phyloP scores from a whole-genome alignment of 176 grass and related monocot genomes.

The Guadua angustifolia region DNA sequence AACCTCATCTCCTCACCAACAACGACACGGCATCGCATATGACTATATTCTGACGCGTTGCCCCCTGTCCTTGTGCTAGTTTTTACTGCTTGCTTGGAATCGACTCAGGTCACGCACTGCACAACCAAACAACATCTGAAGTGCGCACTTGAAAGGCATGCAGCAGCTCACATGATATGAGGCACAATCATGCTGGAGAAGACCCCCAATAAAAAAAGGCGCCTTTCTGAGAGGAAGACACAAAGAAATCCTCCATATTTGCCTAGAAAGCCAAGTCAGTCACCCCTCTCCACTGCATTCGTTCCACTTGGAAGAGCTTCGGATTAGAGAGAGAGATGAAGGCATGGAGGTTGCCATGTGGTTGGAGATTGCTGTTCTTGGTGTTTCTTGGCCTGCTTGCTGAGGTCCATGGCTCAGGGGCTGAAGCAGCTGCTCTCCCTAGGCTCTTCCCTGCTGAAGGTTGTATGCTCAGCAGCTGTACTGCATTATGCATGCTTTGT shows the following conservation, averaged over 20 bases:
- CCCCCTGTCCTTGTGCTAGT: neutral
- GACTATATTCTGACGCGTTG: neutral
- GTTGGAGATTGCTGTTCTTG: constrained; percentile 1
- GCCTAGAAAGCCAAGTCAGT: constrained; percentile 28
- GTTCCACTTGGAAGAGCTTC: constrained; percentile 15
- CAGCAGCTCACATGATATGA: neutral
- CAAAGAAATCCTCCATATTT: neutral
- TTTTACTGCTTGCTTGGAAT: neutral
- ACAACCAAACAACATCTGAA: neutral
- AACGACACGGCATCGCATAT: neutral
- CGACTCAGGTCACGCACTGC: neutral
- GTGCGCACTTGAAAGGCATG: neutral
- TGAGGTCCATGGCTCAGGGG: constrained; percentile 40
- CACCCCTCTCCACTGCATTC: neutral
- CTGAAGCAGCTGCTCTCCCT: neutral
- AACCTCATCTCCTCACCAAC: neutral
- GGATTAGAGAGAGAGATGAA: constrained; percentile 3
- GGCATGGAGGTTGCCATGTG: constrained; percentile 26
- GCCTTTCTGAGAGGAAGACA: neutral
- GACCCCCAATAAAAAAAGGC: neutral
- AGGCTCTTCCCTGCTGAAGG: constrained; percentile 52
- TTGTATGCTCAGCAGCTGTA: neutral
- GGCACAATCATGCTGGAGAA: constrained; percentile 6
- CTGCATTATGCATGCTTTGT: neutral
- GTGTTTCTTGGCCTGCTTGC: constrained; percentile 31